Evolutionary conservation across 257 asterid species (phyloP).

Genomic region (Coffea eugenioides): DNA sequence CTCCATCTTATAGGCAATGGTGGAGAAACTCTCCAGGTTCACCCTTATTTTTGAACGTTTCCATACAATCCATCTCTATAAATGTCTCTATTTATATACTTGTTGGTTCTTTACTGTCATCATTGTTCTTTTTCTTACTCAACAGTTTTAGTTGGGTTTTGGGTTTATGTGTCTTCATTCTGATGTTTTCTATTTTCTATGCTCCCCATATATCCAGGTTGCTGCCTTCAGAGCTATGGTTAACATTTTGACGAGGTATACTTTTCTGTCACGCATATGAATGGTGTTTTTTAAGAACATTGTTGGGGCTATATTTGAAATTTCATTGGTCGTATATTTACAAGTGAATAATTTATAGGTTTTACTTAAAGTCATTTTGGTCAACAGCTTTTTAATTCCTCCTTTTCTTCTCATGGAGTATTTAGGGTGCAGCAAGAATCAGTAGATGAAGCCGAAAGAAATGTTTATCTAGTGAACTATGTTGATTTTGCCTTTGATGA

Average conservation of each 20-base stretch:
- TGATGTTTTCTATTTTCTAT: slow-evolving; percentile 9
- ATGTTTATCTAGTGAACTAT: slow-evolving; percentile 83
- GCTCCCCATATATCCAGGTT: slow-evolving; percentile 53
- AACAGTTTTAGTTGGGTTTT: slow-evolving; percentile 8
- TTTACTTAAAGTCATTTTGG: neutral
- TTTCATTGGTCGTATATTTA: neutral
- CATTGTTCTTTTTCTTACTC: slow-evolving; percentile 8
- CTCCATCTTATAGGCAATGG: slow-evolving; percentile 99
- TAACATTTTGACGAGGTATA: slow-evolving; percentile 92
- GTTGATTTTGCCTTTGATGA: slow-evolving; percentile 95
- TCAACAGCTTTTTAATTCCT: slow-evolving; percentile 6
- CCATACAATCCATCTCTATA: neutral
- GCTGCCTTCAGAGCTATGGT: slow-evolving; percentile 99
- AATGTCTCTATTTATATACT: neutral
- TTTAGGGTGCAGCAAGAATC: slow-evolving; percentile 97
- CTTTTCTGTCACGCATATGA: slow-evolving; percentile 12
- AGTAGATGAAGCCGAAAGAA: slow-evolving; percentile 96
- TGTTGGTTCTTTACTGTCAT: slow-evolving; percentile 4
- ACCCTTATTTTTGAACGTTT: slow-evolving; percentile 10
- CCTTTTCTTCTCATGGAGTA: slow-evolving; percentile 2
- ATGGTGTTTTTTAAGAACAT: slow-evolving; percentile 8
- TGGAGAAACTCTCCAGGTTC: slow-evolving; percentile 98
- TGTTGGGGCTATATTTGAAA: neutral
- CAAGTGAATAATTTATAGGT: neutral
- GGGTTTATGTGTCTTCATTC: slow-evolving; percentile 3